Conservation (phyloP, 1,139 yeast genomes). For the Groenewaldozyma auringiensis region DNA sequence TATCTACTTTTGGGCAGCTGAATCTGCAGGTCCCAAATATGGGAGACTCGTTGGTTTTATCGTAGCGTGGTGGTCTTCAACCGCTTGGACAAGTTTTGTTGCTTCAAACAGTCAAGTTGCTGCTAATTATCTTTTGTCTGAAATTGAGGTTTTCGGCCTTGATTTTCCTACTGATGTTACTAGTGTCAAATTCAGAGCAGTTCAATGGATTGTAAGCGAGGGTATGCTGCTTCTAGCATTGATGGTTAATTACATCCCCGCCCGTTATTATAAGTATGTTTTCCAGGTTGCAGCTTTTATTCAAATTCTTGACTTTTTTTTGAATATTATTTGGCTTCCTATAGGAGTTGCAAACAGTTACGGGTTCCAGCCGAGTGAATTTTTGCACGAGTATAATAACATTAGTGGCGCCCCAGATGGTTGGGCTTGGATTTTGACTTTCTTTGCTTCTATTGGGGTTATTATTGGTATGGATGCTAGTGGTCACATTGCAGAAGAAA, state of each 20-base stretch:
- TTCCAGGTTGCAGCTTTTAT: slow-evolving; percentile 19
- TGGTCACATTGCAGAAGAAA: slow-evolving; percentile 63
- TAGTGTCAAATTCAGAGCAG: slow-evolving; percentile 23
- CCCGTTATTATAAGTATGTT: slow-evolving; percentile 18
- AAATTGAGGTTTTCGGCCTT: slow-evolving; percentile 20
- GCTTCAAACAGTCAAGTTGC: slow-evolving; percentile 21
- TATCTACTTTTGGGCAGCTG: slow-evolving; percentile 27
- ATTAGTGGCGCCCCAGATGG: slow-evolving; percentile 45
- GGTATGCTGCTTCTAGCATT: slow-evolving; percentile 18
- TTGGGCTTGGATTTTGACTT: slow-evolving; percentile 24
- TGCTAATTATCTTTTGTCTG: slow-evolving; percentile 22
- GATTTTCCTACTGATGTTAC: slow-evolving; percentile 15
- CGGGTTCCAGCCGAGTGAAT: slow-evolving; percentile 42
- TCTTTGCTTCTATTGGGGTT: slow-evolving; percentile 23
- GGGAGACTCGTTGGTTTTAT: slow-evolving; percentile 24
- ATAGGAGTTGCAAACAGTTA: slow-evolving; percentile 23
- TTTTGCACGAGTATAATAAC: slow-evolving; percentile 53
- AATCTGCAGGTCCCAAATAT: slow-evolving; percentile 21
- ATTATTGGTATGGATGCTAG: slow-evolving; percentile 51
- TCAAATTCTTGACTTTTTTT: slow-evolving; percentile 20
- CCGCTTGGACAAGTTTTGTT: slow-evolving; percentile 26
- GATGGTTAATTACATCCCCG: slow-evolving; percentile 21
- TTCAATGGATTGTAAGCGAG: slow-evolving; percentile 24
- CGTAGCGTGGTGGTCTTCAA: slow-evolving; percentile 26
- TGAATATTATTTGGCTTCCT: slow-evolving; percentile 25